Percentiles rank a stretch among this genome's conserved stretches.
Conservation (phyloP, 257 asterid species). For the Solanum dulcamara region DNA sequence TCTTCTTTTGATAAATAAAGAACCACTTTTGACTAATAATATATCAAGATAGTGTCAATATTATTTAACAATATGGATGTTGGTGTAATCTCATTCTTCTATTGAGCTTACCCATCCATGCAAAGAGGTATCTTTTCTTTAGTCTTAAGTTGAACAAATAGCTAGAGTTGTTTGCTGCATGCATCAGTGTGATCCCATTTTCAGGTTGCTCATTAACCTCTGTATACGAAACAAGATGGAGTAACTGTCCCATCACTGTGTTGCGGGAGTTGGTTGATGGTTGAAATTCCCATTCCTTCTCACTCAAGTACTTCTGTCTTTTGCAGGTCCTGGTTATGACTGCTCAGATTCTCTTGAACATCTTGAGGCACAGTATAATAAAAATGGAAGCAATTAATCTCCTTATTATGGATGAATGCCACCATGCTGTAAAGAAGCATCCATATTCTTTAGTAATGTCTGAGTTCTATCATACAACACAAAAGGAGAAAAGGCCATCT, state of each 20-base stretch:
- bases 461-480: conserved; percentile 90
- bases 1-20: neutral
- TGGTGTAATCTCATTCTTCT: neutral
- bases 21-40: neutral
- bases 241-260: neutral
- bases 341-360: conserved; percentile 94
- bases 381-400: conserved; percentile 91
- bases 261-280: neutral
- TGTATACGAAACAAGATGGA: neutral
- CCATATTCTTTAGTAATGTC: conserved; percentile 98
- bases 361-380: conserved; percentile 91
- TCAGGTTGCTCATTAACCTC: neutral
- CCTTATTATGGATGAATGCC: conserved; percentile 94
- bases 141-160: neutral
- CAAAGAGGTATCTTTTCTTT: neutral
- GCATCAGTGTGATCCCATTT: neutral
- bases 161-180: neutral
- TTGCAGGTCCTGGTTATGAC: conserved; percentile 98
- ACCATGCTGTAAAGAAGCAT: conserved; percentile 99
- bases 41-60: neutral
- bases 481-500: conserved; percentile 86
- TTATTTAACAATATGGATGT: neutral
- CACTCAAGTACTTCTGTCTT: conserved; percentile 1
- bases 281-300: neutral
- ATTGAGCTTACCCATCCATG: neutral